Evolutionary conservation across 148 eudicot genomes (phyloP).

Genomic region (Suaeda aralocaspica): DNA sequence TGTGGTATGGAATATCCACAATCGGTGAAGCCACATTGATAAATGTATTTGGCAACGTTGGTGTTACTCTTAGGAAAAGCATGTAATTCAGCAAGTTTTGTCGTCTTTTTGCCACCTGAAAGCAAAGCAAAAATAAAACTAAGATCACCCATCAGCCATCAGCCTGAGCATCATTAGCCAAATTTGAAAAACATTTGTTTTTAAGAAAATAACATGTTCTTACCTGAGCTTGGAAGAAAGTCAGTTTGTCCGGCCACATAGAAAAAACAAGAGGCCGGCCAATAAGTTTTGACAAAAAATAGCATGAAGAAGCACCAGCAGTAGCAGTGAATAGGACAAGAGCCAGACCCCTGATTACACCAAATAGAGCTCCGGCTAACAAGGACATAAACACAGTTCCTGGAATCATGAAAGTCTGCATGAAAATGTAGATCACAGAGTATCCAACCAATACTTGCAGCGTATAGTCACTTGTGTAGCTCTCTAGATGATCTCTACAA

Average conservation of each 20-base stretch:
- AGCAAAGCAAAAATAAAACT: slow-evolving; percentile 13
- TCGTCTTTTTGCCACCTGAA: slow-evolving; percentile 81
- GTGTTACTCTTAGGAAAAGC: slow-evolving; percentile 93
- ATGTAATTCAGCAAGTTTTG: slow-evolving; percentile 78
- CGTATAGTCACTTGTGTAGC: slow-evolving; percentile 95
- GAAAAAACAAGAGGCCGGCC: slow-evolving; percentile 76
- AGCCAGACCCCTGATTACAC: slow-evolving; percentile 72
- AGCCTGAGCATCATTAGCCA: not conserved
- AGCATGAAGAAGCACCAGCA: slow-evolving; percentile 97
- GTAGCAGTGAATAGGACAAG: slow-evolving; percentile 85
- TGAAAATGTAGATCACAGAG: slow-evolving; percentile 84
- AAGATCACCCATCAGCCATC: no score
- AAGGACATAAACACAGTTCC: slow-evolving; percentile 96
- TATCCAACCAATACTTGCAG: slow-evolving; percentile 85
- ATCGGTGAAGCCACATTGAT: slow-evolving; percentile 95
- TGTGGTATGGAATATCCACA: slow-evolving; percentile 92
- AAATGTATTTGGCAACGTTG: slow-evolving; percentile 90
- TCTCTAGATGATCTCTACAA: slow-evolving; percentile 82
- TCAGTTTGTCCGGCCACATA: slow-evolving; percentile 84
- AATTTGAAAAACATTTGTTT: not conserved
- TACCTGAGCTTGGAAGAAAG: slow-evolving; percentile 85
- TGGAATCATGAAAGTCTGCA: slow-evolving; percentile 99
- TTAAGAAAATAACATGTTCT: not conserved
- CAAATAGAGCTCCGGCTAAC: slow-evolving; percentile 93
- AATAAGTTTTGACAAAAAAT: slow-evolving; percentile 74